These are phyloP conservation scores for Ophiostoma sp. DNA, from an alignment of 2,329 filamentous ascomycete species.

Conservation along the genomic window DNA sequence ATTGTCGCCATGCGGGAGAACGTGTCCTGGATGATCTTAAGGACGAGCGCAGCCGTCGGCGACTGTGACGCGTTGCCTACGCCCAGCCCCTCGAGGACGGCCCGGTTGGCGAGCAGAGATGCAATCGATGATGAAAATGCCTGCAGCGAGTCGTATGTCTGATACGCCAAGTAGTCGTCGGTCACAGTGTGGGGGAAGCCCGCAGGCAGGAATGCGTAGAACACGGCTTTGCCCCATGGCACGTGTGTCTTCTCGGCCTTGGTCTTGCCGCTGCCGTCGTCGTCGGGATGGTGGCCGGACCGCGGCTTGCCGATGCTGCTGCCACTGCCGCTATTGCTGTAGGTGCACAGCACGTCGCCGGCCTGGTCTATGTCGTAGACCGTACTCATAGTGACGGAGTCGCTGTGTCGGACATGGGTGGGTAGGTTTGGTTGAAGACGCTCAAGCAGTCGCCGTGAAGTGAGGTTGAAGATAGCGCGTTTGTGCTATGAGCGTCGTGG, in stretches of 20 bases:
- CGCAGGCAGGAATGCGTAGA: constrained; percentile 76
- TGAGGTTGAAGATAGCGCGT: not conserved
- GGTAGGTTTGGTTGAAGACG: not conserved
- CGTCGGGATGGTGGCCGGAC: constrained; percentile 21
- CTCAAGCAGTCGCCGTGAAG: not conserved
- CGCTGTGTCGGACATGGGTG: constrained; percentile 10
- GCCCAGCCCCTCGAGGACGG: constrained; percentile 73
- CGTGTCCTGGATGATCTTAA: constrained; percentile 77
- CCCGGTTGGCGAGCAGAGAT: constrained; percentile 71
- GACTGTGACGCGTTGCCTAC: constrained; percentile 75
- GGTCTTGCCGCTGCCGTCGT: constrained; percentile 21
- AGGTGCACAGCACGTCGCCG: constrained; percentile 37
- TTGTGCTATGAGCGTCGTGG: not conserved
- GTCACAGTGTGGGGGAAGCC: constrained; percentile 88
- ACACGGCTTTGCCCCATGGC: constrained; percentile 36
- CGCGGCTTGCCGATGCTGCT: not conserved
- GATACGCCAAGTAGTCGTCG: constrained; percentile 73
- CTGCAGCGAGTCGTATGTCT: constrained; percentile 68
- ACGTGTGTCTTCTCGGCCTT: constrained; percentile 33
- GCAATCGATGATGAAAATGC: constrained; percentile 81
- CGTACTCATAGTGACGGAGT: constrained; percentile 30
- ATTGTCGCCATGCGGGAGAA: constrained; percentile 80
- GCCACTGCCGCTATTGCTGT: constrained; percentile 26
- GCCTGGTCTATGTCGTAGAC: constrained; percentile 37
- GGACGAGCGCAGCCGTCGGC: constrained; percentile 72